A percentile compares a stretch with the other conserved stretches of the same genome.
Conservation (phyloP, 768 basidiomycete species). For the Porphyrellus cyaneotinctus region DNA sequence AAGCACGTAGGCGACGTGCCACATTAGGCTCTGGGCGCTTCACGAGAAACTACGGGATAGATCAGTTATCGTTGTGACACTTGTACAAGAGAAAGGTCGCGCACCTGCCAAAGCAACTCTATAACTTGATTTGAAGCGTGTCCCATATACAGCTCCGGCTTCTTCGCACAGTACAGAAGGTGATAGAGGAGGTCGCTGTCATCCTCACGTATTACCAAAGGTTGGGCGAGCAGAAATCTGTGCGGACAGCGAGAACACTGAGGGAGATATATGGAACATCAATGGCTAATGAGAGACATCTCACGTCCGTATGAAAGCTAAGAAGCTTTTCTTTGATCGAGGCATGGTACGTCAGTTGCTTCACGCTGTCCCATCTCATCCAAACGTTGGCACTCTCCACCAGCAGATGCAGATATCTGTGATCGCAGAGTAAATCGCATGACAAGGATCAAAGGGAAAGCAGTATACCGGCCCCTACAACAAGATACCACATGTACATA, state of each 20-base stretch:
- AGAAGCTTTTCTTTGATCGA: constrained; percentile 15
- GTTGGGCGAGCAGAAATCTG: background rate
- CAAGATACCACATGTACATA: constrained; percentile 24
- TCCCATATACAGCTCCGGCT: constrained; percentile 10
- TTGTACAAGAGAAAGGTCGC: background rate
- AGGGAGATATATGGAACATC: background rate
- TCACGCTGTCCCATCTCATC: constrained; percentile 13
- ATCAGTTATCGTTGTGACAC: background rate
- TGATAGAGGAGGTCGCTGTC: constrained; percentile 14
- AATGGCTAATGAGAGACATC: background rate
- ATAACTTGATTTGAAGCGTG: constrained; percentile 2
- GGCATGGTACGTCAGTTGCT: constrained; percentile 14
- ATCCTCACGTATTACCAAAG: constrained; percentile 9
- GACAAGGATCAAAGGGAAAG: background rate
- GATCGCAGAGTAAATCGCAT: background rate
- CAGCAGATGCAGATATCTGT: constrained; percentile 11
- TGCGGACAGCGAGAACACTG: constrained; percentile 18
- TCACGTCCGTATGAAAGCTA: constrained; percentile 10
- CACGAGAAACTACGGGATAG: constrained; percentile 12
- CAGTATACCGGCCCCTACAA: constrained; percentile 5
- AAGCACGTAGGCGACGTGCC: constrained; percentile 13
- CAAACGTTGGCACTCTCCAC: constrained; percentile 7
- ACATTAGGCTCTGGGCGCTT: background rate
- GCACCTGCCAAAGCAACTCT: constrained; percentile 24
- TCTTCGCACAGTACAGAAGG: constrained; percentile 19